Percentiles rank a stretch among this genome's conserved stretches.
phyloP scores from a whole-genome alignment of 106 monocot genomes.

The Posidonia australis region DNA sequence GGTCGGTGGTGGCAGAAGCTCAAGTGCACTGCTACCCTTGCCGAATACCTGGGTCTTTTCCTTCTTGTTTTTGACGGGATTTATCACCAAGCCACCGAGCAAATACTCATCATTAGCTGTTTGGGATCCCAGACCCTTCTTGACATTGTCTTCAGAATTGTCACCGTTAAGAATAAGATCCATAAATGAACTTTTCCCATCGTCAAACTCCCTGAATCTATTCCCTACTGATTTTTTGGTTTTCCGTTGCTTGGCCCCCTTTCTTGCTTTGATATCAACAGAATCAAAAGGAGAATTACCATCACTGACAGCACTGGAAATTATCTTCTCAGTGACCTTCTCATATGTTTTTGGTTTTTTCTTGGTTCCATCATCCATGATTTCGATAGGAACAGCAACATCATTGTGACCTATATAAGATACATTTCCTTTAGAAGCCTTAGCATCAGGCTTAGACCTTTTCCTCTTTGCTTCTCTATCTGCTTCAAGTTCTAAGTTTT shows the following conservation, averaged over 20 bases:
- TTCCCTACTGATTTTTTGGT: slow-evolving; percentile 2
- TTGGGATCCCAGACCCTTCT: not conserved
- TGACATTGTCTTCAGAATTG: not conserved
- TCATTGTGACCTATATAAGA: not conserved
- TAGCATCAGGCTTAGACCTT: slow-evolving; percentile 16
- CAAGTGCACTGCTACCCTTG: slow-evolving; percentile 4
- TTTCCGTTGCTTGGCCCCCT: slow-evolving; percentile 12
- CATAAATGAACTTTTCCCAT: slow-evolving; percentile 26
- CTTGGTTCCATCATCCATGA: not conserved
- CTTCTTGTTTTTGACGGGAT: slow-evolving; percentile 28
- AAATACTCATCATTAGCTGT: slow-evolving; percentile 8
- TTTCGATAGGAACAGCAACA: not conserved
- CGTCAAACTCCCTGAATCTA: slow-evolving; percentile 20
- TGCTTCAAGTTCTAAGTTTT: slow-evolving; percentile 11
- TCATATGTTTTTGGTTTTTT: slow-evolving; percentile 9
- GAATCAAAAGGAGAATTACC: not conserved
- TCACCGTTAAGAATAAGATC: slow-evolving; percentile 22
- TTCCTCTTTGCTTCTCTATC: slow-evolving; percentile 21
- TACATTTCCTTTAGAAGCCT: not conserved
- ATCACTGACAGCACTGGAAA: not conserved
- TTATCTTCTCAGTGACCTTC: not conserved
- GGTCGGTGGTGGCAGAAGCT: slow-evolving; percentile 5
- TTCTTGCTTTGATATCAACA: not conserved
- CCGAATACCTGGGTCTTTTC: slow-evolving; percentile 7
- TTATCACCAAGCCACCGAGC: slow-evolving; percentile 9